These are phyloP conservation scores for Fagopyrum esculentum DNA, from an alignment of 148 eudicot species.

Conservation along the genomic window DNA sequence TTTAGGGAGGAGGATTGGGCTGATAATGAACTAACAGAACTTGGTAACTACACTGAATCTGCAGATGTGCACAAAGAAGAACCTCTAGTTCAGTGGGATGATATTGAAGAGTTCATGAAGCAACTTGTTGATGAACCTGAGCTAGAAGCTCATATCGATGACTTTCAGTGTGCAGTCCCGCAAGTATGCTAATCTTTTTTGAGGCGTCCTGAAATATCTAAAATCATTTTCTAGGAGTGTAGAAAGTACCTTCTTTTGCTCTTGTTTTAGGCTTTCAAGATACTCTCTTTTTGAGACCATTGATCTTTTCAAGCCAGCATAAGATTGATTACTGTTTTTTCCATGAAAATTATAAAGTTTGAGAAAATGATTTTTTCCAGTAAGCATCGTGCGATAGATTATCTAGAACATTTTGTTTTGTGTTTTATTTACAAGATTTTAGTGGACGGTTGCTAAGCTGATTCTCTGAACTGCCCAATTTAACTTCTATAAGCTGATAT, in stretches of 20 bases:
- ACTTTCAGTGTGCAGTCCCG: constrained; percentile 23
- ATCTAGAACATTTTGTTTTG: not conserved
- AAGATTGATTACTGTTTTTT: not conserved
- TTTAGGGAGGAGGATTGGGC: constrained; percentile 40
- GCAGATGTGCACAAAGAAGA: constrained; percentile 11
- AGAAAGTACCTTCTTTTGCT: not conserved
- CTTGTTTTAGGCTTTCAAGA: not conserved
- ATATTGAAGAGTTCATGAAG: constrained; percentile 48
- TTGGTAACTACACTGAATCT: constrained; percentile 16
- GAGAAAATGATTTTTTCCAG: not conserved
- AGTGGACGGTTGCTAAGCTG: not conserved
- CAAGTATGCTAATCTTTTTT: constrained; percentile 20
- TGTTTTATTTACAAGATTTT: not conserved
- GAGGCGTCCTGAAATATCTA: not conserved
- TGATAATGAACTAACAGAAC: constrained; percentile 21
- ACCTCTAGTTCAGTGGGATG: constrained; percentile 22
- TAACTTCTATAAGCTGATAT: not conserved
- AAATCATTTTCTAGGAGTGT: not conserved
- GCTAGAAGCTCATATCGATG: constrained; percentile 18
- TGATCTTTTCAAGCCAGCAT: not conserved
- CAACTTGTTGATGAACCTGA: constrained; percentile 26
- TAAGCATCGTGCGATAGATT: not conserved
- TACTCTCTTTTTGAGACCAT: not conserved
- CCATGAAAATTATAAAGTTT: not conserved
- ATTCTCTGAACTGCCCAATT: not conserved